Percentiles rank a stretch among this genome's conserved stretches.
phyloP scores from a whole-genome alignment of 1,284 basidiomycete genomes.

The Heterobasidion annosum region DNA sequence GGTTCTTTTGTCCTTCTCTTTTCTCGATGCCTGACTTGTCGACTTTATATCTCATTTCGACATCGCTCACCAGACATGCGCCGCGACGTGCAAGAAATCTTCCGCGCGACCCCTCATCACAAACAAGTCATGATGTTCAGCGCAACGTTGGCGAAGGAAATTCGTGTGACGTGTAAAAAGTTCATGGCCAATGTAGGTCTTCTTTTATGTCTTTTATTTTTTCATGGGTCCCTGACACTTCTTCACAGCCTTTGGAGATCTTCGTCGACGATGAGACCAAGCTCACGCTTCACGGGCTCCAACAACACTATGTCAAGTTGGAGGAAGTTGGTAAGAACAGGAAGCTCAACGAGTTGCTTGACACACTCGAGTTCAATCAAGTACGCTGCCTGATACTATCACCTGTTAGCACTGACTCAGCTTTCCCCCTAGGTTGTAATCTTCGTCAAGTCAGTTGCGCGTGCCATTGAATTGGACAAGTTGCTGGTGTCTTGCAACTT shows the following conservation, averaged over 20 bases:
- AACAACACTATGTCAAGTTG: constrained; percentile 97
- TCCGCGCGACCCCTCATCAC: constrained; percentile 98
- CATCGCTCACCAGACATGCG: constrained; percentile 92
- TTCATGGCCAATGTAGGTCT: constrained; percentile 96
- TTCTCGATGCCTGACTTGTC: constrained; percentile 25
- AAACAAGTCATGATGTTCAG: constrained; percentile 99
- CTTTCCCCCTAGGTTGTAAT: constrained; percentile 79
- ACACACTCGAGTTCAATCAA: constrained; percentile 98
- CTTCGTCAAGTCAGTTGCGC: constrained; percentile 96
- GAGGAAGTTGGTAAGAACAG: constrained; percentile 96
- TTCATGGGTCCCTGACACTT: constrained; percentile 3
- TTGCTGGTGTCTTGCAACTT: constrained; percentile 97
- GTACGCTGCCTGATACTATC: constrained; percentile 28
- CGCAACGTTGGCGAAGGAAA: constrained; percentile 96
- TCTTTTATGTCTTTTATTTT: constrained; percentile 1
- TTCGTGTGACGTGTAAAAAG: constrained; percentile 97
- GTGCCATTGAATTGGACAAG: constrained; percentile 95
- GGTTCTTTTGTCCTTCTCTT: constrained; percentile 10
- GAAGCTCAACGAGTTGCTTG: constrained; percentile 94
- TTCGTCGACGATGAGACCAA: constrained; percentile 99
- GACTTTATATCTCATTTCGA: constrained; percentile 54
- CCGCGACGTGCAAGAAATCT: constrained; percentile 99
- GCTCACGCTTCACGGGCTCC: constrained; percentile 94
- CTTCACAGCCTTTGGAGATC: constrained; percentile 87
- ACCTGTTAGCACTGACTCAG: background rate